A percentile compares a stretch with the other conserved stretches of the same genome.
These are phyloP conservation scores for Ceratocystis diversiconidia DNA, from an alignment of 2,329 filamentous ascomycete genomes.

Conservation along the genomic window DNA sequence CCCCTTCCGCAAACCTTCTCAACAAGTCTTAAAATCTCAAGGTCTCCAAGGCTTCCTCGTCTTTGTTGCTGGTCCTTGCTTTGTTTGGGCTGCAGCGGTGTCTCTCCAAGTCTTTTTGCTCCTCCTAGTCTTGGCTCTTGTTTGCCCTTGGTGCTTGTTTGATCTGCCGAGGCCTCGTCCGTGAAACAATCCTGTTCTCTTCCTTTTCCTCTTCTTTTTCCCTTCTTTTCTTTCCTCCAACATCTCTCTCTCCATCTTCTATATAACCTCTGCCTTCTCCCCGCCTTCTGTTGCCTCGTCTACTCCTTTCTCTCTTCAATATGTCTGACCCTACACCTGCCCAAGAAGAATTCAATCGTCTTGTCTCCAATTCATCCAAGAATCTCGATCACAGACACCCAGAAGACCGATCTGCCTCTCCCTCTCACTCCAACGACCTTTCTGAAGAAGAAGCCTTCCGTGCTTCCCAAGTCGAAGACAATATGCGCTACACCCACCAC, in stretches of 20 bases:
- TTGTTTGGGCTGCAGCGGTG: constrained; percentile 7
- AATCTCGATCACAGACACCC: constrained; percentile 32
- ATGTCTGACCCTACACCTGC: constrained; percentile 45
- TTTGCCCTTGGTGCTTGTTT: constrained; percentile 9
- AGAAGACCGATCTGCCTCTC: constrained; percentile 40
- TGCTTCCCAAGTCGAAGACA: constrained; percentile 43
- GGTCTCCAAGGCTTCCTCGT: neutral
- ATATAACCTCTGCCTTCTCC: constrained; percentile 9
- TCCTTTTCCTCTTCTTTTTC: neutral
- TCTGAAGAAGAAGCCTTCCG: constrained; percentile 43
- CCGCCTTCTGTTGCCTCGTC: neutral
- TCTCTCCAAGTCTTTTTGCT: constrained; percentile 1
- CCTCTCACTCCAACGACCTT: constrained; percentile 32
- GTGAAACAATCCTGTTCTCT: constrained; percentile 6
- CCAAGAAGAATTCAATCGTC: constrained; percentile 52
- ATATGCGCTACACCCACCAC: constrained; percentile 48
- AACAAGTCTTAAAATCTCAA: neutral
- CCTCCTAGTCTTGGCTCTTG: constrained; percentile 3
- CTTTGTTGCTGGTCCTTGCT: constrained; percentile 13
- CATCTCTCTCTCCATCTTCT: neutral
- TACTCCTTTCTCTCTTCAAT: constrained; percentile 24
- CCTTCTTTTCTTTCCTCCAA: neutral
- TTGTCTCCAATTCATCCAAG: constrained; percentile 42
- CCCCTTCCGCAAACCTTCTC: constrained; percentile 4
- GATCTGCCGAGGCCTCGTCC: constrained; percentile 4